These are phyloP conservation scores for Epichloe sibirici DNA, from an alignment of 2,329 filamentous ascomycete genomes.

Conservation along the genomic window DNA sequence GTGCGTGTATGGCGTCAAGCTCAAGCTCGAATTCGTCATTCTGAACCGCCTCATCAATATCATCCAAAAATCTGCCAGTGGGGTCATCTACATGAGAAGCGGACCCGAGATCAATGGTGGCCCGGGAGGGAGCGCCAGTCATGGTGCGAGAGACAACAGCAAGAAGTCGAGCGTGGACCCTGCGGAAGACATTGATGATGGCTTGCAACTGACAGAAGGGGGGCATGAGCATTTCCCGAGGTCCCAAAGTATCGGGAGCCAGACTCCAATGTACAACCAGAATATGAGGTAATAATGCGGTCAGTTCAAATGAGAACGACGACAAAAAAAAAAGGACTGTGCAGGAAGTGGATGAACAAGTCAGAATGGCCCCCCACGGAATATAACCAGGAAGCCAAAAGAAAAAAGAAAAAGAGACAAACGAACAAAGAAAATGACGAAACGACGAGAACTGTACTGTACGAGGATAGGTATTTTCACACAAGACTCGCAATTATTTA, in stretches of 20 bases:
- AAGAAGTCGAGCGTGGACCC: slow-evolving; percentile 1
- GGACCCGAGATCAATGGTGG: background rate
- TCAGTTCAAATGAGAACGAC: background rate
- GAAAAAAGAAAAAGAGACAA: too few species aligned
- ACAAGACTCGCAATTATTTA: too few species aligned
- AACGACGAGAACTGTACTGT: too few species aligned
- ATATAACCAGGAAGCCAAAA: too few species aligned
- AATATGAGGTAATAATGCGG: background rate
- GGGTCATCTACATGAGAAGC: background rate
- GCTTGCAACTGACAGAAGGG: background rate
- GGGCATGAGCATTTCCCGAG: background rate
- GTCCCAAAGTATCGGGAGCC: background rate
- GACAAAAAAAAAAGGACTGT: background rate
- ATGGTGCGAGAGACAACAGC: background rate
- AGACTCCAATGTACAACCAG: background rate
- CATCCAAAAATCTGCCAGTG: slow-evolving; percentile 1
- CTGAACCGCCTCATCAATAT: slow-evolving; percentile 26
- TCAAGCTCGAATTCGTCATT: slow-evolving; percentile 28
- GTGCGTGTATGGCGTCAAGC: slow-evolving; percentile 26
- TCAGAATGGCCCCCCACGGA: too few species aligned
- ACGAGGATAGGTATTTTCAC: too few species aligned
- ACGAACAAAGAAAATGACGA: too few species aligned
- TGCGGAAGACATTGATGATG: background rate
- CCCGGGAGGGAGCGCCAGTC: background rate
- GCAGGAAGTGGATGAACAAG: background rate